These are phyloP conservation scores for Boletus smithii DNA, from an alignment of 1,284 basidiomycete genomes.

Conservation along the genomic window DNA sequence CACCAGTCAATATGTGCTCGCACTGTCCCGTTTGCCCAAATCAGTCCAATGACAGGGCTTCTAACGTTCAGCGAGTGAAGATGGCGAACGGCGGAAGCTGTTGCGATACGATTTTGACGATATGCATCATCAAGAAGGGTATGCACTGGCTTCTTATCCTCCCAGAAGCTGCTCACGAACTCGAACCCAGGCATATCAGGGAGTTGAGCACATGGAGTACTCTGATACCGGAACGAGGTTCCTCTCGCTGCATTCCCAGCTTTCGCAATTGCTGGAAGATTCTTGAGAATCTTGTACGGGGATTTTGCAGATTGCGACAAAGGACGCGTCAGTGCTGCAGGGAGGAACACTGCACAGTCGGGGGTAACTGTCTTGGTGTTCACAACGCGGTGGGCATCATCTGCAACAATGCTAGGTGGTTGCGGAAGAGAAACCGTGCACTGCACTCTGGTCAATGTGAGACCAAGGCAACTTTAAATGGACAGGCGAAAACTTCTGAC, in stretches of 20 bases:
- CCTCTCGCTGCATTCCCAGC: conserved; percentile 38
- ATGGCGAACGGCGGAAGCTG: conserved; percentile 48
- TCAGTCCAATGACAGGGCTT: conserved; percentile 51
- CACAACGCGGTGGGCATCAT: conserved; percentile 40
- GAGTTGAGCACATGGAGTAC: conserved; percentile 45
- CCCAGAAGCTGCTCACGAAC: conserved; percentile 52
- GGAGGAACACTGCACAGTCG: conserved; percentile 48
- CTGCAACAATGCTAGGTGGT: conserved; percentile 35
- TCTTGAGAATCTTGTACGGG: conserved; percentile 45
- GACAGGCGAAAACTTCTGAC: conserved; percentile 29
- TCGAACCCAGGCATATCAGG: conserved; percentile 48
- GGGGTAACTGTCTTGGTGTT: conserved; percentile 45
- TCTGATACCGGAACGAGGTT: conserved; percentile 51
- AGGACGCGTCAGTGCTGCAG: conserved; percentile 34
- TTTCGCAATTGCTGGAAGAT: conserved; percentile 35
- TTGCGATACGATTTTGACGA: conserved; percentile 57
- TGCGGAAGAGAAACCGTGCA: conserved; percentile 50
- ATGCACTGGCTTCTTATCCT: conserved; percentile 57
- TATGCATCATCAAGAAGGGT: conserved; percentile 49
- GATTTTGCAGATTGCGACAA: conserved; percentile 44
- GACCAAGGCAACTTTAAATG: background rate
- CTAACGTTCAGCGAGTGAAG: conserved; percentile 45
- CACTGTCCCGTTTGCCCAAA: conserved; percentile 52
- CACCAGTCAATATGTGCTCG: conserved; percentile 58
- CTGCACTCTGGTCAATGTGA: conserved; percentile 40